These are phyloP conservation scores for Corniculantispora saksenae DNA, from an alignment of 2,329 filamentous ascomycete species.

Conservation along the genomic window DNA sequence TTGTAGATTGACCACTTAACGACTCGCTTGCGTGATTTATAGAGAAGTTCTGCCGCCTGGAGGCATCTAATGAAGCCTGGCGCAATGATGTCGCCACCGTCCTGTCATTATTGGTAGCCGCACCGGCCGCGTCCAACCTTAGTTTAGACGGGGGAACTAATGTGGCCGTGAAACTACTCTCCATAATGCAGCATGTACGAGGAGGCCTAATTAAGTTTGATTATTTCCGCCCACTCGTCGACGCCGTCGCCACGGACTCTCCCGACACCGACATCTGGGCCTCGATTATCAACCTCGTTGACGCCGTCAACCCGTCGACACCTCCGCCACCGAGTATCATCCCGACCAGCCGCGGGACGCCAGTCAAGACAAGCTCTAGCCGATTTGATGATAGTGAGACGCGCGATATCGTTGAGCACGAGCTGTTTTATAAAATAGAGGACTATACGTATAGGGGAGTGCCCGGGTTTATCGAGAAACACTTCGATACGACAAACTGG, in stretches of 20 bases:
- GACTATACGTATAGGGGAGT: too few relatives aligned
- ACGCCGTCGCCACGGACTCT: neutral
- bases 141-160: conserved; percentile 2
- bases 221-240: conserved; percentile 15
- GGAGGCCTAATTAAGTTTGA: neutral
- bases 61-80: neutral
- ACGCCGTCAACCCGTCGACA: conserved; percentile 4
- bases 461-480: too few relatives aligned
- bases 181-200: conserved; percentile 12
- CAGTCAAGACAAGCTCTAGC: conserved; percentile 17
- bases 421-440: conserved; percentile 13
- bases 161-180: conserved; percentile 8
- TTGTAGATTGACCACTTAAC: conserved; percentile 15
- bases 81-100: conserved; percentile 8
- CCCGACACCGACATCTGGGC: conserved; percentile 15
- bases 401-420: conserved; percentile 12
- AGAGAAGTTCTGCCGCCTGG: conserved; percentile 5
- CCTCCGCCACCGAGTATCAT: conserved; percentile 8
- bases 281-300: conserved; percentile 13
- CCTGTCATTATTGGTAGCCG: conserved; percentile 3
- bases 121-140: conserved; percentile 15
- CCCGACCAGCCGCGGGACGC: conserved; percentile 13
- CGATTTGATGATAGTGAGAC: conserved; percentile 16
- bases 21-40: conserved; percentile 9
- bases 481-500: too few relatives aligned